phyloP scores from a whole-genome alignment of 306 rosid genomes.

The Vigna hirtella region DNA sequence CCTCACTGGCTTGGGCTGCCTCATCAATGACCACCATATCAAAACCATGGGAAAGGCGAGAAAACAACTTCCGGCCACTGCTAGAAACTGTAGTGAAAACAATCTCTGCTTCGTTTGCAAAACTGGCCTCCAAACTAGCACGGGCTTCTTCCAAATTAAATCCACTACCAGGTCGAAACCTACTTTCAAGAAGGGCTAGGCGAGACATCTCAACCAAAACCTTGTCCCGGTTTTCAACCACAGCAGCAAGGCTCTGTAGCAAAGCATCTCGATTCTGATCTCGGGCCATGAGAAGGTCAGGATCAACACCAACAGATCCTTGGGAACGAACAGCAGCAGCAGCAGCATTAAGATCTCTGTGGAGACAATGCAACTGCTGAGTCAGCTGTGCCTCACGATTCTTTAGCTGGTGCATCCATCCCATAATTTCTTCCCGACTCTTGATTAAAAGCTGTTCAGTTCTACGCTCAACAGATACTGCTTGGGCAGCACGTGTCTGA shows the following conservation, averaged over 20 bases:
- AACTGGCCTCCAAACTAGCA: conserved; percentile 97
- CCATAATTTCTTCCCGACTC: conserved; percentile 79
- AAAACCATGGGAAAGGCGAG: conserved; percentile 98
- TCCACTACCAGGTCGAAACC: conserved; percentile 80
- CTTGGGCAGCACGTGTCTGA: conserved; percentile 99
- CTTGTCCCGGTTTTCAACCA: conserved; percentile 92
- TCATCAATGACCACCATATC: conserved; percentile 99
- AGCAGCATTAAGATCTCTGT: conserved; percentile 88
- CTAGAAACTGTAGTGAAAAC: conserved; percentile 99
- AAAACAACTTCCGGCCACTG: conserved; percentile 96
- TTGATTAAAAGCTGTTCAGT: conserved; percentile 94
- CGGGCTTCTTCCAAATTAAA: conserved; percentile 97
- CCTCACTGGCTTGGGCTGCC: conserved; percentile 99
- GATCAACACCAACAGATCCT: conserved; percentile 98
- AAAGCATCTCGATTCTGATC: conserved; percentile 89
- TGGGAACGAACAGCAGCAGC: conserved; percentile 91
- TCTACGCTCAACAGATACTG: conserved; percentile 98
- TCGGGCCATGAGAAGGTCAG: conserved; percentile 86
- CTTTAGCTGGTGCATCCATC: conserved; percentile 95
- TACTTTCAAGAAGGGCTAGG: conserved; percentile 81
- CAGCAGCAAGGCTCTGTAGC: conserved; percentile 92
- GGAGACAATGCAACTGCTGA: conserved; percentile 79
- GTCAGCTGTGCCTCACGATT: conserved; percentile 79
- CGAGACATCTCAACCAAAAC: conserved; percentile 94
- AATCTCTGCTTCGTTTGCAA: conserved; percentile 97